Percentiles rank a stretch among this genome's conserved stretches.
These are phyloP conservation scores for Fremontodendron californicum DNA, from an alignment of 345 rosid species.

Conservation along the genomic window DNA sequence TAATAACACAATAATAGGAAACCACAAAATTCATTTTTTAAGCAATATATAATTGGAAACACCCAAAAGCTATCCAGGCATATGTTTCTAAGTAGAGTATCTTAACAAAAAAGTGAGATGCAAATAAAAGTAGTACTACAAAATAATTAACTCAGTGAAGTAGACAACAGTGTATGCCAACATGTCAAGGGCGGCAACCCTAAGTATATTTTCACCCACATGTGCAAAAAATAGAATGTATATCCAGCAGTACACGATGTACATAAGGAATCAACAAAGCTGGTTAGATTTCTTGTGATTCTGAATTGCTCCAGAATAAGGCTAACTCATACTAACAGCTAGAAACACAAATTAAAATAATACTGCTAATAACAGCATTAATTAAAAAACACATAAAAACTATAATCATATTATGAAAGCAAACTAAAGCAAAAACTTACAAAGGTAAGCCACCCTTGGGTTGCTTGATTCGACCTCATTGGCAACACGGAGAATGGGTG, in stretches of 20 bases:
- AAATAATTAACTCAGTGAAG: neutral
- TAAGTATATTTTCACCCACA: neutral
- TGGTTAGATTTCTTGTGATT: neutral
- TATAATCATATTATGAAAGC: neutral
- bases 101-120: neutral
- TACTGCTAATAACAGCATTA: neutral
- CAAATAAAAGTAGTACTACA: neutral
- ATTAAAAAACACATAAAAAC: neutral
- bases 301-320: neutral
- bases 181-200: neutral
- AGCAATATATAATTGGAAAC: neutral
- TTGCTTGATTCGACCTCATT: conserved; percentile 92
- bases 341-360: neutral
- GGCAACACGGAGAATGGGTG: conserved; percentile 99
- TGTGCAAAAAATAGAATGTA: neutral
- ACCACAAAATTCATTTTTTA: neutral
- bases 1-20: neutral
- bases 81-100: neutral
- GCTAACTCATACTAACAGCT: neutral
- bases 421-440: conserved; percentile 41
- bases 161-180: neutral
- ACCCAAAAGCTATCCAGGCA: neutral
- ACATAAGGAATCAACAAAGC: neutral
- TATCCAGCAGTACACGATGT: neutral
- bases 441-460: conserved; percentile 94